These are phyloP conservation scores for Ophiosphaerella herpotricha DNA, from an alignment of 2,329 filamentous ascomycete genomes.

Conservation along the genomic window DNA sequence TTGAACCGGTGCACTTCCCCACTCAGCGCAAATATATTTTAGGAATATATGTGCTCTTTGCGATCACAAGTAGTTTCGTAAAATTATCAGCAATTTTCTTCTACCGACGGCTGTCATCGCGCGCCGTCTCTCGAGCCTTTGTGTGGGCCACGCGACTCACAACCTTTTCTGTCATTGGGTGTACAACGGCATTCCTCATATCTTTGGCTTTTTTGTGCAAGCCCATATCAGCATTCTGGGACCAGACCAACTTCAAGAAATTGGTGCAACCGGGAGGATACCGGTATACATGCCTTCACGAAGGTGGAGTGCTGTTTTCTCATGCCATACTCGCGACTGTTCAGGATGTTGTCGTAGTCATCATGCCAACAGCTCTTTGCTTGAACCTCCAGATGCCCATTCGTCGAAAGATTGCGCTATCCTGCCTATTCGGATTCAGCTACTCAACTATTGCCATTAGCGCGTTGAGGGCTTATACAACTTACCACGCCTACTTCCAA, in stretches of 20 bases:
- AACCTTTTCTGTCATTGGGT: slow-evolving; percentile 16
- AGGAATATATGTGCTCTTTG: slow-evolving; percentile 21
- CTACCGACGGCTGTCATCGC: slow-evolving; percentile 21
- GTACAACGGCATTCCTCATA: slow-evolving; percentile 17
- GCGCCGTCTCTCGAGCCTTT: slow-evolving; percentile 15
- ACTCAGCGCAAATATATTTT: slow-evolving; percentile 17
- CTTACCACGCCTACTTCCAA: slow-evolving; percentile 15
- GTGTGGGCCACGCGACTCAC: slow-evolving; percentile 15
- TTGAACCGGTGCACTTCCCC: slow-evolving; percentile 5
- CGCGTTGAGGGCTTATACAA: slow-evolving; percentile 10
- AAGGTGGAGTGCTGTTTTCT: slow-evolving; percentile 18
- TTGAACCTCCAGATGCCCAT: slow-evolving; percentile 25
- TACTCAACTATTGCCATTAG: slow-evolving; percentile 17
- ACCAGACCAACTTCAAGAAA: slow-evolving; percentile 13
- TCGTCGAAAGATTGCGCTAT: slow-evolving; percentile 21
- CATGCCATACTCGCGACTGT: slow-evolving; percentile 18
- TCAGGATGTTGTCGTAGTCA: slow-evolving; percentile 19
- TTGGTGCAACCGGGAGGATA: slow-evolving; percentile 2
- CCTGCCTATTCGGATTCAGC: slow-evolving; percentile 20
- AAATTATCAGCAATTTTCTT: slow-evolving; percentile 32
- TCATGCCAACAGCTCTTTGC: slow-evolving; percentile 23
- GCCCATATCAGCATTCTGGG: slow-evolving; percentile 23
- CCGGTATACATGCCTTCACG: slow-evolving; percentile 19
- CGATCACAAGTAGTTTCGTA: slow-evolving; percentile 15
- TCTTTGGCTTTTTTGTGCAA: slow-evolving; percentile 11